Evolutionary conservation across 2,329 filamentous ascomycete species (phyloP).

Genomic region (Lecanosticta acicola): DNA sequence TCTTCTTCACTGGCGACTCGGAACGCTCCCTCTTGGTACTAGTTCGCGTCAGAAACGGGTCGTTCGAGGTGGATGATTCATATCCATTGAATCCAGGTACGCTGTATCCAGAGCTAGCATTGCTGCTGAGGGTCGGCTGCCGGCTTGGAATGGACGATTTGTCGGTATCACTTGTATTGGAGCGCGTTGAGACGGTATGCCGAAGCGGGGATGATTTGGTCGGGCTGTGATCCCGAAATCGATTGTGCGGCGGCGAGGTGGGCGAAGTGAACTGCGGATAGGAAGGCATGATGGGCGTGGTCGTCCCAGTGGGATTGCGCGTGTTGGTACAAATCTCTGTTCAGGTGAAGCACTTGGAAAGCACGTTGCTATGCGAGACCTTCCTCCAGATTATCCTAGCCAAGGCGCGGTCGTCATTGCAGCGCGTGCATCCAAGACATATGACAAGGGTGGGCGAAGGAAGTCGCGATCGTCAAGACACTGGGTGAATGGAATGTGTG

Average conservation of each 20-base stretch:
- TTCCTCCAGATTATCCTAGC: not conserved
- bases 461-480: not conserved
- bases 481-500: not conserved
- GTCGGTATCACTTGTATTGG: slow-evolving; percentile 31
- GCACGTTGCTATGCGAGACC: slow-evolving; percentile 15
- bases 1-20: slow-evolving; percentile 34
- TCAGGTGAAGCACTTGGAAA: not conserved
- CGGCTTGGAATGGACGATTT: slow-evolving; percentile 24
- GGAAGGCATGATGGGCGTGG: slow-evolving; percentile 19
- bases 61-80: slow-evolving; percentile 20
- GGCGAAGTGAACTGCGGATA: slow-evolving; percentile 24
- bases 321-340: not conserved
- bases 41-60: slow-evolving; percentile 29
- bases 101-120: slow-evolving; percentile 27
- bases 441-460: slow-evolving; percentile 1
- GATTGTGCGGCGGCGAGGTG: slow-evolving; percentile 30
- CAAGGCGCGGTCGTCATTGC: slow-evolving; percentile 7
- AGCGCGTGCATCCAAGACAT: slow-evolving; percentile 3
- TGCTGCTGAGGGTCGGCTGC: slow-evolving; percentile 27
- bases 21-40: slow-evolving; percentile 30
- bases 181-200: slow-evolving; percentile 31
- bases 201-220: slow-evolving; percentile 32
- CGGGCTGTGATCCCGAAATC: slow-evolving; percentile 30
- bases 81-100: slow-evolving; percentile 23
- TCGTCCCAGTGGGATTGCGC: not conserved